phyloP scores from a whole-genome alignment of 306 rosid species.

The Sesbania bispinosa region DNA sequence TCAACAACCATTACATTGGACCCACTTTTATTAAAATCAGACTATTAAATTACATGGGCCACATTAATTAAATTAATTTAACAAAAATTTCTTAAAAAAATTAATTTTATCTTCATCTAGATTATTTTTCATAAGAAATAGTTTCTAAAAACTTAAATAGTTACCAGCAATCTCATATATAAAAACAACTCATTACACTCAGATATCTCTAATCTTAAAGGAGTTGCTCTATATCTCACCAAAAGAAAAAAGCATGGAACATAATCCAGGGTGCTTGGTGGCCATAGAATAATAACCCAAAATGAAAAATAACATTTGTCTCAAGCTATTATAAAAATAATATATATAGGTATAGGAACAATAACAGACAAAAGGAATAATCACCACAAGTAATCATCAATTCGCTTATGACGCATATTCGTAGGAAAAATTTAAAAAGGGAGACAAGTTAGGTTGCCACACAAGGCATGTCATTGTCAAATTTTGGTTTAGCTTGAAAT shows the following conservation, averaged over 20 bases:
- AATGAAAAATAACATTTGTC: slow-evolving; percentile 10
- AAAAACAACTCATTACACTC: background rate
- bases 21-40: too few species aligned
- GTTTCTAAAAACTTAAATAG: too few species aligned
- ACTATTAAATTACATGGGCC: too few species aligned
- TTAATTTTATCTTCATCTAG: too few species aligned
- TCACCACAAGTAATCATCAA: slow-evolving; percentile 37
- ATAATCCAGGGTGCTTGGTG: background rate
- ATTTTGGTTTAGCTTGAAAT: slow-evolving; percentile 16
- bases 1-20: too few species aligned
- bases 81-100: too few species aligned
- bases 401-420: slow-evolving; percentile 31
- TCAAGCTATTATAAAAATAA: background rate
- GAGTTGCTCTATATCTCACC: background rate
- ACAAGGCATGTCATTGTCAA: slow-evolving; percentile 52
- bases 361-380: slow-evolving; percentile 43
- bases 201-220: background rate
- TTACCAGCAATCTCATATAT: too few species aligned
- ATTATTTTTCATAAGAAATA: too few species aligned
- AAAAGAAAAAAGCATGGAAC: background rate
- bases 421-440: slow-evolving; percentile 20
- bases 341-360: slow-evolving; percentile 20
- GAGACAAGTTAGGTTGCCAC: slow-evolving; percentile 37
- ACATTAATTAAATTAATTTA: too few species aligned
- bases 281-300: background rate